These are phyloP conservation scores for Blakeslea trispora DNA, from an alignment of 371 early-diverging fungal genomes.

Conservation along the genomic window DNA sequence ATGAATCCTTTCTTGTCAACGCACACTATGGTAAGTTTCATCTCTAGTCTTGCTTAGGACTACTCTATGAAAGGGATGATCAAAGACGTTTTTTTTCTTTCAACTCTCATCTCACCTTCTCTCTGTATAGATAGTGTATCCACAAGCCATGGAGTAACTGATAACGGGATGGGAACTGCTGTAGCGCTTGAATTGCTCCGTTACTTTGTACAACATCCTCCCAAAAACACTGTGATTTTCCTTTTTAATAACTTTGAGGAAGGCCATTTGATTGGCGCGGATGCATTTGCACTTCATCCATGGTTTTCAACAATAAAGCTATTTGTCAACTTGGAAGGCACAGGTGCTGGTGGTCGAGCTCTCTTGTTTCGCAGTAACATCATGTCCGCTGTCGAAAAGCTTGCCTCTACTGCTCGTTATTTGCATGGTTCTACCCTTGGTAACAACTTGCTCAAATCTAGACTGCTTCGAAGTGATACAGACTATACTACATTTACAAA, in stretches of 20 bases:
- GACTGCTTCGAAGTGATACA: slow-evolving; percentile 65
- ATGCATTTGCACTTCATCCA: slow-evolving; percentile 69
- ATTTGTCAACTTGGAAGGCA: slow-evolving; percentile 81
- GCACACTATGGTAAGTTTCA: slow-evolving; percentile 53
- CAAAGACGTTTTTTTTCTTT: too few species aligned
- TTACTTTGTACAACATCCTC: slow-evolving; percentile 56
- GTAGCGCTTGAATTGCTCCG: slow-evolving; percentile 72
- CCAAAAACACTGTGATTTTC: slow-evolving; percentile 65
- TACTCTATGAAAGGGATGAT: too few species aligned
- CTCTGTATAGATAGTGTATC: slow-evolving; percentile 74
- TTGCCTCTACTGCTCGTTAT: slow-evolving; percentile 23
- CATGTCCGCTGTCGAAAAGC: slow-evolving; percentile 41
- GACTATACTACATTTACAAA: slow-evolving; percentile 64
- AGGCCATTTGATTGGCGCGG: slow-evolving; percentile 70
- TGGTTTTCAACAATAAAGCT: slow-evolving; percentile 70
- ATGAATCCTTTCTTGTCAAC: slow-evolving; percentile 46
- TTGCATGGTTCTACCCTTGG: slow-evolving; percentile 54
- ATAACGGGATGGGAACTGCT: slow-evolving; percentile 77
- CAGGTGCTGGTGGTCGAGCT: slow-evolving; percentile 75
- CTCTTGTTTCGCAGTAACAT: slow-evolving; percentile 67
- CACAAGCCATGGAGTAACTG: slow-evolving; percentile 78
- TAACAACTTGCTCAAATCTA: slow-evolving; percentile 62
- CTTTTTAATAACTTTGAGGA: slow-evolving; percentile 89
- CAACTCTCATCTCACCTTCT: too few species aligned
- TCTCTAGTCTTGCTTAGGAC: too few species aligned